Base-by-base conservation (phyloP, 495 filamentous ascomycete genomes). In the Tuber brumale region DNA sequence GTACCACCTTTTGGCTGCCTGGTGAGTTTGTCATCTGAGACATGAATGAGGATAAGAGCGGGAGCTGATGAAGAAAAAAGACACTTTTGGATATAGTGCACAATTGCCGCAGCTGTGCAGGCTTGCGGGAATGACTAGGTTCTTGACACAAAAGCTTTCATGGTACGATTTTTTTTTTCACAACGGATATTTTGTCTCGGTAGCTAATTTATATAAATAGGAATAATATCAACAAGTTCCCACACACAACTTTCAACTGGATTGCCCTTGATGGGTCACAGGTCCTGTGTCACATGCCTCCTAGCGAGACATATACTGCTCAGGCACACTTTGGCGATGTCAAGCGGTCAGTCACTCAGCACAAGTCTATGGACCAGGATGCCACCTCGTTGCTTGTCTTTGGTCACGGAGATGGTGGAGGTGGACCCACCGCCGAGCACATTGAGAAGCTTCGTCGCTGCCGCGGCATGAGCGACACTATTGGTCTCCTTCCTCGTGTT, bases 141-240 rank as follows among this genome's bases (percentile, higher is more conserved):
- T 99, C 86, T 92, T 99, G 79, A 99, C 95, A 1, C 95, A 99
- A 85, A 99, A 99, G 85, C 88, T 99, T 51, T 92, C 90, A 83
- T 93, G 91, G 91, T 72, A n/a, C 19, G 35, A 37, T 72, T 21
- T 42, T 42, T 72, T 42, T 19, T 45, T 42, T 48, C 16, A 35
- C 10, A 19, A 66, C 31, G 27, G 57, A 35, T 66, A 19, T 66
- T 35, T 66, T 66, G 27, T 35, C 27, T 66, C 72, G 89, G 88
- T 79, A 35, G 31, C 27, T 66, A 16, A 66, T 66, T 35, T 66
- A 66, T 35, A 66, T 31, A 31, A 66, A 66, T 35, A 89, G 88
- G 88, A 99, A 99, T 84, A 98, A 98, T 84, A 97, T 99, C 87
- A 98, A 99, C 86, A 97, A 92, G 76, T 99, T 99, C 85, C 95